Evolutionary conservation across 78 protist species (phyloP), one percentile per base, ranked within the genome.

Genomic region (Dictyostelium firmibasis): DNA sequence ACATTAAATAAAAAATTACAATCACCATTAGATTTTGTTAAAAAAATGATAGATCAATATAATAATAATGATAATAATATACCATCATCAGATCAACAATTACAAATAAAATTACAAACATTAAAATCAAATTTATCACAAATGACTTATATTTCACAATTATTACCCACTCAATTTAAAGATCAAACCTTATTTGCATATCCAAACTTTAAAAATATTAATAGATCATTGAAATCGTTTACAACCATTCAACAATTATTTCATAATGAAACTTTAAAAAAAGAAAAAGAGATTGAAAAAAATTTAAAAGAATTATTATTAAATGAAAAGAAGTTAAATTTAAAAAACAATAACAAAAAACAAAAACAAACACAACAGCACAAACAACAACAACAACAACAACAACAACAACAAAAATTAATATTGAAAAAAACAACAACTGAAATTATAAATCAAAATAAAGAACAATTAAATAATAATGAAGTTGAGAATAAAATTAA

Each of bases 11-110:
- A 88, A 25, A 79, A 13, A 13, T 10, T 35, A 23, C 79, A 79
- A 18, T 77, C 93, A 18, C 93, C 93, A 27, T 31, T 78, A 1
- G 93, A 88, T 41, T 44, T 64, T 6, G 77, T 60, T 57, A 76
- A 41, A 75, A 33, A 41, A 27, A 18, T 60, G n/a, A 18, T 85
- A 25, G 8, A 1, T 13, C 20, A 70, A 9, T 72, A 72, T 2
- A 36, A 29, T 7, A 62, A 85, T 27, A 29, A 36, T 25, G n/a
- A 64, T 18, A 44, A 25, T 6, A 62, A 62, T 62, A 85, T 2
- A 11, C 36, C 5, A 35, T 29, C 36, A 0, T 25, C 43, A 3
- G 64, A 84, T 29, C 64, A 14, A 62, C 77, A 83, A 83, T 14
- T 18, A 25, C 41, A 60, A 60, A 60, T 47, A 18, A 83, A 60